Conservation (phyloP, 331 rosid species). For the Saraca asoca region DNA sequence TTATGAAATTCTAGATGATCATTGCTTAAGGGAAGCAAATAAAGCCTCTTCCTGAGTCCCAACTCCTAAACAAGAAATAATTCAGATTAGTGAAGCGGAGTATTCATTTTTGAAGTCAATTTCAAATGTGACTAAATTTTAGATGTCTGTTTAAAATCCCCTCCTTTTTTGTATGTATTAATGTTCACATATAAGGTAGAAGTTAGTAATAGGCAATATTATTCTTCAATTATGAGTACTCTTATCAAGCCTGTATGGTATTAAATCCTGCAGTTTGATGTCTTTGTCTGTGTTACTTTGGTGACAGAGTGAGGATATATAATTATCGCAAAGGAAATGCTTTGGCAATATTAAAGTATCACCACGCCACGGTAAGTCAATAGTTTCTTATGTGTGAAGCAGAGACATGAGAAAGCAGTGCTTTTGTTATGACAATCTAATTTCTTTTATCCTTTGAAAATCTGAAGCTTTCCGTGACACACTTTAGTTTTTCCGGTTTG, state of each 20-base stretch:
- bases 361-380: slow-evolving; percentile 67
- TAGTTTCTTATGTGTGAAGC: slow-evolving; percentile 27
- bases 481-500: neutral
- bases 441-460: neutral
- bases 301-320: slow-evolving; percentile 77
- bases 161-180: neutral
- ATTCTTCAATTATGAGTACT: neutral
- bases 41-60: neutral
- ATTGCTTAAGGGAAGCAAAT: neutral
- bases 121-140: neutral
- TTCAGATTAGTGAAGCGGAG: no score
- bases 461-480: neutral
- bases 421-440: neutral
- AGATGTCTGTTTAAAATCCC: neutral
- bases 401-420: slow-evolving; percentile 7
- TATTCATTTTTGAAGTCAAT: neutral
- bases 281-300: slow-evolving; percentile 19
- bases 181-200: neutral
- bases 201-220: neutral
- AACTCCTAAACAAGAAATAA: slow-evolving; percentile 9
- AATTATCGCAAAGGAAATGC: slow-evolving; percentile 82
- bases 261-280: slow-evolving; percentile 11
- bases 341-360: slow-evolving; percentile 85
- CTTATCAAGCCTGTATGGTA: neutral
- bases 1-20: no score